These are phyloP conservation scores for Kluyveromyces dobzhanskii DNA, from an alignment of 805 yeast species.

Conservation along the genomic window DNA sequence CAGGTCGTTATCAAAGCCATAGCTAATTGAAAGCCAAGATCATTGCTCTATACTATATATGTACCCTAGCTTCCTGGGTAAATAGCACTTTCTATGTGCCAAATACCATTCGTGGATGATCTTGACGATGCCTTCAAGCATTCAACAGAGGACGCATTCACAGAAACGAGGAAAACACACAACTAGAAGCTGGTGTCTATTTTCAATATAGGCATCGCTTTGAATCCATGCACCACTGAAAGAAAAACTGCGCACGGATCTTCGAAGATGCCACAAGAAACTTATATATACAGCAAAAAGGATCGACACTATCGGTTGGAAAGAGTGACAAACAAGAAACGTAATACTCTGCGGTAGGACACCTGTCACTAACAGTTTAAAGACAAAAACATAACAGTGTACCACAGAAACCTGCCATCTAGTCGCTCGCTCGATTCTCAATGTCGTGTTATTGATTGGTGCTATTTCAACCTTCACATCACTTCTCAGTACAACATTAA, in stretches of 20 bases:
- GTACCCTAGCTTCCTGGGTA: too few relatives aligned
- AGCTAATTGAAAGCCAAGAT: too few relatives aligned
- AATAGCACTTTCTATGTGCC: too few relatives aligned
- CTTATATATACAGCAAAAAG: constrained; percentile 2
- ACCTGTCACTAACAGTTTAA: not conserved
- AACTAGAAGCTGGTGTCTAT: not conserved
- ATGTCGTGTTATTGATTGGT: too few relatives aligned
- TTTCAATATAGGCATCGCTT: constrained; percentile 37
- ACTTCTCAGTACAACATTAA: too few relatives aligned
- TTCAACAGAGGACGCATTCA: not conserved
- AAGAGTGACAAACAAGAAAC: not conserved
- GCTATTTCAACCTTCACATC: too few relatives aligned
- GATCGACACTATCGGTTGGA: constrained; percentile 4
- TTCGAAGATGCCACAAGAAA: constrained; percentile 37
- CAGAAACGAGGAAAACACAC: not conserved
- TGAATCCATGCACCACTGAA: constrained; percentile 36
- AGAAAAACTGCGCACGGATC: constrained; percentile 31
- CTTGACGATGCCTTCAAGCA: not conserved
- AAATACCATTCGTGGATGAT: not conserved
- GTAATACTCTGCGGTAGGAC: not conserved
- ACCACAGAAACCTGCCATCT: too few relatives aligned
- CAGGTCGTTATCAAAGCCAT: too few relatives aligned
- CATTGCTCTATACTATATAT: too few relatives aligned
- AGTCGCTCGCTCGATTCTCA: too few relatives aligned
- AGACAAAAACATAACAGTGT: too few relatives aligned